Evolutionary conservation across 768 basidiomycete species (phyloP).

Genomic region (Pisolithus tinctorius): DNA sequence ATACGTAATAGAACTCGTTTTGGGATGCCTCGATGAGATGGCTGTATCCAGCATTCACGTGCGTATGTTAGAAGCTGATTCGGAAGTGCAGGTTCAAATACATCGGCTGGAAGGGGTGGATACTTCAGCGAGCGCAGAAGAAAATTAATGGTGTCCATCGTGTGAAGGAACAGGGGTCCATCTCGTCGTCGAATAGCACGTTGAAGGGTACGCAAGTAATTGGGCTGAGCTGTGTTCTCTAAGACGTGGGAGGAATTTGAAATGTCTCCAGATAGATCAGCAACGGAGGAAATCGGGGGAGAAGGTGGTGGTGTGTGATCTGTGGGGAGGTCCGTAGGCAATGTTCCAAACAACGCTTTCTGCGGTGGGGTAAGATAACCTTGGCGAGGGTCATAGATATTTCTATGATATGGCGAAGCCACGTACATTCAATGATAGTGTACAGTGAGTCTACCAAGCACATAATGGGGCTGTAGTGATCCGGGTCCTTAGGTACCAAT

Average conservation of each 20-base stretch:
- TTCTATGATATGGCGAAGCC: slow-evolving; percentile 12
- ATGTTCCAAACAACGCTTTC: slow-evolving; percentile 60
- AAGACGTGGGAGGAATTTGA: slow-evolving; percentile 23
- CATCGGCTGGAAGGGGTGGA: slow-evolving; percentile 47
- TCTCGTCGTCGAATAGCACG: slow-evolving; percentile 64
- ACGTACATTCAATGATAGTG: slow-evolving; percentile 65
- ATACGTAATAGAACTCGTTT: slow-evolving; percentile 65
- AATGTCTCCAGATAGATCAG: slow-evolving; percentile 14
- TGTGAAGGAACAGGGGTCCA: slow-evolving; percentile 63
- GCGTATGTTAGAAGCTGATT: slow-evolving; percentile 47
- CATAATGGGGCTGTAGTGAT: slow-evolving; percentile 83
- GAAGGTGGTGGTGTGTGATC: slow-evolving; percentile 27
- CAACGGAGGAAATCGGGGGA: slow-evolving; percentile 28
- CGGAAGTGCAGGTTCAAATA: slow-evolving; percentile 35
- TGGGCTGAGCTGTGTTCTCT: slow-evolving; percentile 17
- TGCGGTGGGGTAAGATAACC: slow-evolving; percentile 65
- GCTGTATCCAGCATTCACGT: slow-evolving; percentile 35
- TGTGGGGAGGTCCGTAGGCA: slow-evolving; percentile 38
- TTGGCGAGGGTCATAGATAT: slow-evolving; percentile 21
- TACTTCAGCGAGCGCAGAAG: slow-evolving; percentile 62
- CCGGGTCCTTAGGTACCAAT: slow-evolving; percentile 74
- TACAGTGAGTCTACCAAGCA: slow-evolving; percentile 67
- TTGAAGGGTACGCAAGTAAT: slow-evolving; percentile 55
- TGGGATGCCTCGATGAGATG: slow-evolving; percentile 45
- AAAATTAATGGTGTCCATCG: slow-evolving; percentile 56